Conservation (phyloP, 495 filamentous ascomycete species). For the Talaromyces nanjingensis region DNA sequence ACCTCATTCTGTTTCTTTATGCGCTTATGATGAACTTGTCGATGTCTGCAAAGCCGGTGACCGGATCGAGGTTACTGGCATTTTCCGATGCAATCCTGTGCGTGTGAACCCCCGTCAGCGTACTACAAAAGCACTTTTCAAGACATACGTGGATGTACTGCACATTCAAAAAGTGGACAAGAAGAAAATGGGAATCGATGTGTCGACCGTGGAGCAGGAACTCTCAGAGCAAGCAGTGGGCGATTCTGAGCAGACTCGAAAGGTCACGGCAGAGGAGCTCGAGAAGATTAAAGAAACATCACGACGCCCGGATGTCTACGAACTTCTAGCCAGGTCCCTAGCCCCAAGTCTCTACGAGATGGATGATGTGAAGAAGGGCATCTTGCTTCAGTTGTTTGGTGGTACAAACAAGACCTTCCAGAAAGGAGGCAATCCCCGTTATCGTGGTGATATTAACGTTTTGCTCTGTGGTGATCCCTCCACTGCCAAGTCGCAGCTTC, state of each 20-base stretch:
- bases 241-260: slow-evolving; percentile 73
- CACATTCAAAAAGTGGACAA: slow-evolving; percentile 97
- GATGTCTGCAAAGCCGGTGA: slow-evolving; percentile 98
- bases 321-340: slow-evolving; percentile 83
- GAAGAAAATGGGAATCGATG: slow-evolving; percentile 85
- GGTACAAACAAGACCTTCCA: slow-evolving; percentile 99
- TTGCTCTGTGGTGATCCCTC: slow-evolving; percentile 95
- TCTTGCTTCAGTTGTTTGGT: slow-evolving; percentile 91
- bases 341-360: slow-evolving; percentile 96
- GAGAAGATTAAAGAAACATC: slow-evolving; percentile 80
- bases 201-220: slow-evolving; percentile 81
- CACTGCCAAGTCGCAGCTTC: slow-evolving; percentile 88
- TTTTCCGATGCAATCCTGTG: slow-evolving; percentile 90
- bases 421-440: slow-evolving; percentile 90
- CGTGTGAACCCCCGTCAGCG: slow-evolving; percentile 92
- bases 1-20: slow-evolving; percentile 95
- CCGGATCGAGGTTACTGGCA: slow-evolving; percentile 89
- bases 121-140: slow-evolving; percentile 89
- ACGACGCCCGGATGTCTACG: slow-evolving; percentile 80
- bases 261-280: slow-evolving; percentile 84
- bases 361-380: slow-evolving; percentile 98
- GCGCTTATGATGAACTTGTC: slow-evolving; percentile 93
- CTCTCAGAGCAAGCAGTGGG: slow-evolving; percentile 67
- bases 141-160: slow-evolving; percentile 92
- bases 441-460: slow-evolving; percentile 95